A percentile compares a stretch with the other conserved stretches of the same genome.
Conservation (phyloP, 306 rosid species). For the Mucuna pruriens region DNA sequence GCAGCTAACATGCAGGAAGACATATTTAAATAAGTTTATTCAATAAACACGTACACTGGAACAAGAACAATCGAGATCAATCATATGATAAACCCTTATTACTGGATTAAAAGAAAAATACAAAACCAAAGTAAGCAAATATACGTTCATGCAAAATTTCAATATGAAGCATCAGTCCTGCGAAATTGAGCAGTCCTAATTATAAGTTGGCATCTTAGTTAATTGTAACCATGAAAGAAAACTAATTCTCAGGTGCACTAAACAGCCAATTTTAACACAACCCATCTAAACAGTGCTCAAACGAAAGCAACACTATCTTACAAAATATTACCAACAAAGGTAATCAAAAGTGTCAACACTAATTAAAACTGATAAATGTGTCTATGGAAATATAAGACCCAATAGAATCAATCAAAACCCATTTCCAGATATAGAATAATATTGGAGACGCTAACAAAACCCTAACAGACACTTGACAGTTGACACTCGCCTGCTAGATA, state of each 20-base stretch:
- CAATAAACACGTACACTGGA: background rate
- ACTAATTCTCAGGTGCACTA: no score
- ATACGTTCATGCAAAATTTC: background rate
- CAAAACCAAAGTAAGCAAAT: background rate
- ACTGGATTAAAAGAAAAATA: background rate
- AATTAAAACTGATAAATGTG: background rate
- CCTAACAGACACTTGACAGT: conserved; percentile 25
- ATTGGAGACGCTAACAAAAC: background rate
- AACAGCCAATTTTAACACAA: no score
- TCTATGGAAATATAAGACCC: background rate
- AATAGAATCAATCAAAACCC: conserved; percentile 14
- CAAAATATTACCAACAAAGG: background rate
- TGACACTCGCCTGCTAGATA: background rate
- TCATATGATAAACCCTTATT: background rate
- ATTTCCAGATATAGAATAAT: background rate
- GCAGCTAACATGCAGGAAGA: background rate
- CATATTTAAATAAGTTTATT: conserved; percentile 7
- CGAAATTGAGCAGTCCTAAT: background rate
- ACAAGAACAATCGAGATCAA: conserved; percentile 1
- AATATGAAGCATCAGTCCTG: background rate
- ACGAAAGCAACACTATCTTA: background rate
- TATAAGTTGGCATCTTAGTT: background rate
- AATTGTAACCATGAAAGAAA: background rate
- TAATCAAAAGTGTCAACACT: conserved; percentile 12
- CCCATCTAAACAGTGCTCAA: background rate